Evolutionary conservation across 306 rosid species (phyloP), one percentile per base, ranked within the genome.

Genomic region (Trichosanthes cucumerina): DNA sequence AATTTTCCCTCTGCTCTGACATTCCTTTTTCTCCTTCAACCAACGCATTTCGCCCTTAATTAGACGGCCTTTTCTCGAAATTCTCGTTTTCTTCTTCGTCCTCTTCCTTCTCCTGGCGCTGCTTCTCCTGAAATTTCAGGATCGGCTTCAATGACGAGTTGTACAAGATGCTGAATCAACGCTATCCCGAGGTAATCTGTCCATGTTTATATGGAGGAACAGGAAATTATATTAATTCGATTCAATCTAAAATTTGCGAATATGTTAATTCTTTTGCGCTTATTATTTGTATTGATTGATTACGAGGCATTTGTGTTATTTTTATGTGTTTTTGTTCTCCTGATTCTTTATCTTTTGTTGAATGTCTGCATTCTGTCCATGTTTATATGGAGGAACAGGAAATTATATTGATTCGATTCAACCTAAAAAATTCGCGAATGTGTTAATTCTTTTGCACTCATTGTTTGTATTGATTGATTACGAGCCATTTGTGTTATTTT

Each of bases 111-210:
- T 47, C 77, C 28, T 8, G 41, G 41, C 19, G 71, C 71, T 44
- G 56, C 8, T 21, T 47, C 23, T 23, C 50, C 50, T 54, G 43
- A 59, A 13, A 72, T 46, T 21, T 39, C 41, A 80, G 78, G 52
- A 21, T 59, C 65, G 50, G 52, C 52, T 39, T 34, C 63, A 79
- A 79, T 65, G 81, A 66, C 62, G 76, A 56, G 76, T 64, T 28
- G 49, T 28, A 73, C 63, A 46, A 31, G 10, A 73, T 74, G 15
- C 41, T 46, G 58, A 49, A 74, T 74, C 39, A 65, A 26, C 41
- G 16, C 19, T 21, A 58, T 46, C 46, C 52, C 53, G 24, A 72
- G 83, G 83, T 80, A 58, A 31, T 24, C 34, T n/a, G 18, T 26
- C 34, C 76, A 46, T 23, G 34, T 41, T 6, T 24, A 15, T 15